Evolutionary conservation across 1,284 basidiomycete genomes (phyloP), one percentile per base, ranked within the genome.

Genomic region (Clitocybe nebularis): DNA sequence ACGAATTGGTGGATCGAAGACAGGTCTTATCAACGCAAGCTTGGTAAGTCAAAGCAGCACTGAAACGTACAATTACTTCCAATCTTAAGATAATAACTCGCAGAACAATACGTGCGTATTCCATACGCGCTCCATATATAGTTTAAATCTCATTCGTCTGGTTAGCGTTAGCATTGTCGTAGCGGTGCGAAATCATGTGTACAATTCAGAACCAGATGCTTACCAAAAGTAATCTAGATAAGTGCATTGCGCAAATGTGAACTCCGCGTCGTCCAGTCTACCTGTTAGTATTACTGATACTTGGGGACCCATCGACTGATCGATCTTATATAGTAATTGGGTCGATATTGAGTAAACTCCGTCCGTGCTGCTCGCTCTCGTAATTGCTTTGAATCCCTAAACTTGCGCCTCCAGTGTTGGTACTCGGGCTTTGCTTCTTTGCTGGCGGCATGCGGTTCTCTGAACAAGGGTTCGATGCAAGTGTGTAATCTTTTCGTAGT

Each of bases 181-280:
- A 36, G 84, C 85, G 42, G 84, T 85, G 51, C 51, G 80, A 13
- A 17, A 14, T 22, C 21, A 9, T 37, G 35, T 37, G 36, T 46
- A 36, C 36, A 42, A 32, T 3, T 24, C 4, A 10, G 19, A 16
- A 35, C n/a, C 10, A 23, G 14, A 3, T 13, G 41, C 17, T 36
- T 21, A 28, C n/a, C 8, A 7, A 13, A 16, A 21, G 17, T 16
- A 16, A 7, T n/a, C n/a, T 50, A 90, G 77, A 80, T 92, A 45
- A 83, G 81, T 39, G 90, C 89, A 0, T 68, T 94, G 41, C 74
- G 80, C 35, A 88, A 89, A 63, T 92, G 90, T 52, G 85, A 93
- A 58, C 74, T 94, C 19, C 77, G 81, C 41, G 78, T 94, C 26
- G 90, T 94, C 1, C 92, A 93, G 58, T 82, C 84, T 8, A 77